These are phyloP conservation scores for Sicyos edulis DNA, from an alignment of 306 rosid genomes.

Conservation along the genomic window DNA sequence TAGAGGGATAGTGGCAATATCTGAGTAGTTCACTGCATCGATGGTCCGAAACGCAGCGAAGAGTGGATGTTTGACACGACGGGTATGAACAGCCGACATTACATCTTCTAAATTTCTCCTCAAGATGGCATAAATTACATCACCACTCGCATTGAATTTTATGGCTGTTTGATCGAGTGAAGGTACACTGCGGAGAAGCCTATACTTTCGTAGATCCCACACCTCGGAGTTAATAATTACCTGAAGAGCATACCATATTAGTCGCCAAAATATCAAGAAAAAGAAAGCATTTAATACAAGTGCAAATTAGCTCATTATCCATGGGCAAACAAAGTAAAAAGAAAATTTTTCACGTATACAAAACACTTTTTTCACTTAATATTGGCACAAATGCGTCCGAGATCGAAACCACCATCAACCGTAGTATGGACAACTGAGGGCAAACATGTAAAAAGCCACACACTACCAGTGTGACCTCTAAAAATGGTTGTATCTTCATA, in stretches of 20 bases:
- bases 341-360: background rate
- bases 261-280: background rate
- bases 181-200: constrained; percentile 86
- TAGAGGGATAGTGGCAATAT: constrained; percentile 76
- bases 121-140: constrained; percentile 87
- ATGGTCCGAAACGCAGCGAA: constrained; percentile 90
- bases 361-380: too few species aligned
- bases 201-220: constrained; percentile 93
- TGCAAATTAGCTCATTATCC: background rate
- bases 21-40: constrained; percentile 89
- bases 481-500: too few species aligned
- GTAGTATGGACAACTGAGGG: background rate
- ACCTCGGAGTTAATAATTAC: constrained; percentile 97
- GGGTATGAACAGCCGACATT: constrained; percentile 81
- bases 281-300: background rate
- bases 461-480: too few species aligned
- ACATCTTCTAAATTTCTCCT: constrained; percentile 91
- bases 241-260: constrained; percentile 28
- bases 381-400: too few species aligned
- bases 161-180: constrained; percentile 86
- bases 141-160: constrained; percentile 86
- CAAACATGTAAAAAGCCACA: background rate
- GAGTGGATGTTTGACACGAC: constrained; percentile 81
- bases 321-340: background rate
- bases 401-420: too few species aligned